phyloP scores from a whole-genome alignment of 1,284 basidiomycete species.

The Neonothopanus nambi region DNA sequence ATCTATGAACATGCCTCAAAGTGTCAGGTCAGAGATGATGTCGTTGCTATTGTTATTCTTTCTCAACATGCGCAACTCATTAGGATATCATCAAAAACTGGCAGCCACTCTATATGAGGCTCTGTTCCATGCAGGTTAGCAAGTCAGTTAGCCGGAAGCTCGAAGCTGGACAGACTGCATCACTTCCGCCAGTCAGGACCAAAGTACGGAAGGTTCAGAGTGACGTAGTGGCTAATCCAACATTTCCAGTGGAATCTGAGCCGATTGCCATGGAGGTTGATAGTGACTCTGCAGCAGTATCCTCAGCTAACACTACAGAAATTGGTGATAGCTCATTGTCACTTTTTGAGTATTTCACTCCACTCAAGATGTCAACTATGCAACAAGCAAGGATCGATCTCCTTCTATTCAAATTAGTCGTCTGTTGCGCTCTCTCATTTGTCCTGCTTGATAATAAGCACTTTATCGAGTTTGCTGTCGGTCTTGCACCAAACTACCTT shows the following conservation, averaged over 20 bases:
- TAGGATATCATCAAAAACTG: neutral
- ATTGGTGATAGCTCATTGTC: neutral
- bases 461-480: slow-evolving; percentile 12
- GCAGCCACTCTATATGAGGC: neutral
- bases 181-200: neutral
- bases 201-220: neutral
- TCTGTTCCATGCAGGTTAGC: neutral
- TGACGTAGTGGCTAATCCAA: neutral
- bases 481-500: slow-evolving; percentile 11
- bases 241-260: neutral
- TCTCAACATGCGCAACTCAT: neutral
- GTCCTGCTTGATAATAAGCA: slow-evolving; percentile 13
- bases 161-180: neutral
- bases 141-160: slow-evolving; percentile 2
- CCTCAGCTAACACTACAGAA: neutral
- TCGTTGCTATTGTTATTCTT: neutral
- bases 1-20: slow-evolving; percentile 9
- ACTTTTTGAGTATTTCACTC: neutral
- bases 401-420: slow-evolving; percentile 11
- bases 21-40: slow-evolving; percentile 2
- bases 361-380: neutral
- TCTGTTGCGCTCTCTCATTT: slow-evolving; percentile 16
- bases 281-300: too few species aligned
- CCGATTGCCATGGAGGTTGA: neutral
- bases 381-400: slow-evolving; percentile 12